A percentile compares a stretch with the other conserved stretches of the same genome.
Evolutionary conservation across 148 eudicot species (phyloP).

Genomic region (Heliosperma pusillum): DNA sequence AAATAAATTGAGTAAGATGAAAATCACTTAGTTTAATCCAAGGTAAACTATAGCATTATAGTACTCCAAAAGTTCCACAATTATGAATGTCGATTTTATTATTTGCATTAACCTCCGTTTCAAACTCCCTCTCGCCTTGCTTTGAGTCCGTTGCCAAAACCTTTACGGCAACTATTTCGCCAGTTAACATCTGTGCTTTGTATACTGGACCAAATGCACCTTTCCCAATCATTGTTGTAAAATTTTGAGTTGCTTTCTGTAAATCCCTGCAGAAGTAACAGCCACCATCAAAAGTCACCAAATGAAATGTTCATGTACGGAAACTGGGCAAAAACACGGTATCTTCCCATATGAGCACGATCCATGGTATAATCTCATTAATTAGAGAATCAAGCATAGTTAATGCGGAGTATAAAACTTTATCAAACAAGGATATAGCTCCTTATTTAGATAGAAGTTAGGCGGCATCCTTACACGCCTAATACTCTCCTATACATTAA

Average conservation of each 20-base stretch:
- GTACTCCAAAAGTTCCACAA: not conserved
- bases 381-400: not conserved
- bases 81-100: not conserved
- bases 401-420: not conserved
- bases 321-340: not conserved
- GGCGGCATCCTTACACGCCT: too few relatives aligned
- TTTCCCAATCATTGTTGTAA: conserved; percentile 79
- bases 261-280: conserved; percentile 60
- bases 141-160: conserved; percentile 82
- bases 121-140: conserved; percentile 91
- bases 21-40: conserved; percentile 6
- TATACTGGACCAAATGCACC: conserved; percentile 98
- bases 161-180: conserved; percentile 94
- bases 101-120: conserved; percentile 62
- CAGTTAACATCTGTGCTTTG: conserved; percentile 83
- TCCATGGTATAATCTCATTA: too few relatives aligned
- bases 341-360: too few relatives aligned
- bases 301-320: not conserved
- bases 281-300: conserved; percentile 19
- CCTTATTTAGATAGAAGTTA: not conserved
- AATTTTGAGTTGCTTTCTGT: conserved; percentile 87
- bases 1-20: not conserved
- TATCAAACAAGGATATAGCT: not conserved
- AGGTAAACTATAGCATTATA: not conserved
- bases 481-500: not conserved